Conservation (phyloP, 495 filamentous ascomycete genomes). For the Podospora comata region DNA sequence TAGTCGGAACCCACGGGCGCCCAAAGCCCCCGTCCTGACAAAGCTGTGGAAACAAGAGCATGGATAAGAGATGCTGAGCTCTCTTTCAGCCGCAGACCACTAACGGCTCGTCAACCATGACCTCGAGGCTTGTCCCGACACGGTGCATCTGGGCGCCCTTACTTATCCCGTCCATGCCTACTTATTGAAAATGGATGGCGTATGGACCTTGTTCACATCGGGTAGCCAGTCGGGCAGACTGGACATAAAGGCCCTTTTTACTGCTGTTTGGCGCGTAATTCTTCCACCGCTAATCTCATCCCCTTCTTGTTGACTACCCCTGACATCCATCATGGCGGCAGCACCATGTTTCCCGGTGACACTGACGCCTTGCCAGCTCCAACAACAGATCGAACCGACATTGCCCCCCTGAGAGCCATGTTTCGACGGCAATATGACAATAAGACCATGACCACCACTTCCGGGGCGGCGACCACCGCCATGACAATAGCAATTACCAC, state of each 20-base stretch:
- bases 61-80: neutral
- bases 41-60: neutral
- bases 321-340: neutral
- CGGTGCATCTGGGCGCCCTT: neutral
- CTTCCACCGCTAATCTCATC: neutral
- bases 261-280: neutral
- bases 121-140: neutral
- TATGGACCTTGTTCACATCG: neutral
- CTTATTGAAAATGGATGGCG: neutral
- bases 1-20: too few relatives aligned
- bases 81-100: neutral
- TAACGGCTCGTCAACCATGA: neutral
- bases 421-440: neutral
- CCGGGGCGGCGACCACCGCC: neutral
- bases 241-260: neutral
- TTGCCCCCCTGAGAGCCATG: neutral
- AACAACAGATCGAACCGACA: neutral
- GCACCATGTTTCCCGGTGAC: neutral
- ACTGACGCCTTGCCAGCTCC: neutral
- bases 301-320: neutral
- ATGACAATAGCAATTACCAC: neutral
- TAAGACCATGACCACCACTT: slow-evolving; percentile 1
- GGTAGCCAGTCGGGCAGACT: neutral
- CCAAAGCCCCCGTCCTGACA: neutral
- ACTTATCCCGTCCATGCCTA: neutral